Base-by-base conservation (phyloP, 2,329 filamentous ascomycete genomes). In the Epichloe aotearoae region DNA sequence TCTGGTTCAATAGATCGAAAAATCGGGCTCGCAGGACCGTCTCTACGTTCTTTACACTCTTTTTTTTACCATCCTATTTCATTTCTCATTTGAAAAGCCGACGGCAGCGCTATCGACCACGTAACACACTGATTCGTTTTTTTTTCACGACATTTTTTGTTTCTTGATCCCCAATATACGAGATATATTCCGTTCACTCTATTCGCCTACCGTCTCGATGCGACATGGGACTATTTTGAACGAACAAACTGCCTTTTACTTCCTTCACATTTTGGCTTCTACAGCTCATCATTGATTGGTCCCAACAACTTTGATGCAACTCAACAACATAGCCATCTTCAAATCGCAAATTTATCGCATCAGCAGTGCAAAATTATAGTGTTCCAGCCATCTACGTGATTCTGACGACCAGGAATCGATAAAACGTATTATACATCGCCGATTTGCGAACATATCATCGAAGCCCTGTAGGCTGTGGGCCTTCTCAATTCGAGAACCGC, bases 381-480 rank as follows among this genome's bases (percentile, higher is more conserved):
- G 34, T 49, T 37, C 26, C 30, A 43, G 15, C 20, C 41, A 53
- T 50, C 37, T 51, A 42, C 5, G 26, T 8, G 7, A 41, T 36
- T 23, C 23, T 44, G 33, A 23, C 26, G 17, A 37, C 39, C n/a
- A 26, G n/a, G 26, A 40, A 14, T 30, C 20, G 5, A 40, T 40
- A 33, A 30, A 30, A 37, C 20, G 14, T 23, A 3, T 5, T 11
- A 43, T 10, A 47, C 19, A 6, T 23, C 26, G 46, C n/a, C 40
- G 10, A 41, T 52, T 52, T 51, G 50, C 52, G 50, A 44, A 52
- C 54, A 51, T 46, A 44, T 56, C 56, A 50, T 36, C 36, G 3
- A 30, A 39, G 17, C 7, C 11, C 20, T 39, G 26, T 23, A 19
- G 7, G 15, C 11, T 23, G 15, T 14, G 8, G 20, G 34, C 19